Percentiles rank a stretch among this genome's conserved stretches.
Conservation (phyloP, 176 grass and related monocot genomes). For the Triticum monococcum region DNA sequence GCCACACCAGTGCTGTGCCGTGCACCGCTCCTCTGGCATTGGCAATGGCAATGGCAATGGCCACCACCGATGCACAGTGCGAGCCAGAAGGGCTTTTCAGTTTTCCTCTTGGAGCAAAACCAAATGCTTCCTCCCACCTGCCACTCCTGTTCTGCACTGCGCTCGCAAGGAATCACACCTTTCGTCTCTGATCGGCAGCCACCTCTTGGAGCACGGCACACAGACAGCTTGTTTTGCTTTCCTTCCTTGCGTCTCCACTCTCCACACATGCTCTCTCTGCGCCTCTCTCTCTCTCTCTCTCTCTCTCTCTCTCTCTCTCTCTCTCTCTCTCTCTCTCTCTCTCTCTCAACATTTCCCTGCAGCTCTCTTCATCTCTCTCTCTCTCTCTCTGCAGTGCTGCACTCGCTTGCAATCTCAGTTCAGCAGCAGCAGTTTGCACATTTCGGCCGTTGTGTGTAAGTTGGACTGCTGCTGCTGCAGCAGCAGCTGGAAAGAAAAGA, state of each 20-base stretch:
- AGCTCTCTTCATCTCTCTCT: not conserved
- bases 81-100: slow-evolving; percentile 11
- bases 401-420: not conserved
- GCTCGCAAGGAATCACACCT: slow-evolving; percentile 22
- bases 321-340: too few species aligned
- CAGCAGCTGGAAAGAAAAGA: not conserved
- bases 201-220: too few species aligned
- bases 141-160: not conserved
- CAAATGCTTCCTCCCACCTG: not conserved
- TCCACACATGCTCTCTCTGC: too few species aligned
- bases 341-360: too few species aligned
- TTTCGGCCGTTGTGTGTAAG: not conserved
- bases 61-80: not conserved
- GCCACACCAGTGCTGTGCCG: not conserved
- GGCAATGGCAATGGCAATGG: not conserved
- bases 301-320: not conserved
- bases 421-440: slow-evolving; percentile 18
- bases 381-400: too few species aligned
- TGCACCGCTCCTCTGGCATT: too few species aligned
- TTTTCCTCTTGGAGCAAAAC: slow-evolving; percentile 31
- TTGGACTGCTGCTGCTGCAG: not conserved
- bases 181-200: not conserved
- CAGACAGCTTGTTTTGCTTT: too few species aligned
- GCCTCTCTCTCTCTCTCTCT: too few species aligned
- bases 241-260: too few species aligned